phyloP scores from a whole-genome alignment of 441 rosid genomes.

The Bocquillonia castaneifolia region DNA sequence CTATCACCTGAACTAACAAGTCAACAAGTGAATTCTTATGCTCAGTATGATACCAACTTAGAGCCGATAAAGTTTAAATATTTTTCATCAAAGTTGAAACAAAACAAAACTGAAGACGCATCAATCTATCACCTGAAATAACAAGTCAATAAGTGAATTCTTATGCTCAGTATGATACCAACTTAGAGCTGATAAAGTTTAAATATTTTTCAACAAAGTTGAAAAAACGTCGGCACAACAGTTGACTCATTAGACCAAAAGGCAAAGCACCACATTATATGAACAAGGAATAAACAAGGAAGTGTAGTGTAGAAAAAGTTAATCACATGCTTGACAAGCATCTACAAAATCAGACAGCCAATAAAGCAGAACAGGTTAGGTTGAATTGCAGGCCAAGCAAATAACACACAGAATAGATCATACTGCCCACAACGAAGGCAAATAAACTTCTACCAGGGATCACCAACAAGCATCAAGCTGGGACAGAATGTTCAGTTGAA shows the following conservation, averaged over 20 bases:
- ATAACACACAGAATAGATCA: neutral
- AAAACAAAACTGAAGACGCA: constrained; percentile 3
- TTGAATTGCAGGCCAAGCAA: neutral
- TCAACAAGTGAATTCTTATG: constrained; percentile 5
- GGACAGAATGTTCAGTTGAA: neutral
- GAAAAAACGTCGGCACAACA: neutral
- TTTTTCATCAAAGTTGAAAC: too few relatives aligned
- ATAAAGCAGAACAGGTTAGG: neutral
- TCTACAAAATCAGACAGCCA: neutral
- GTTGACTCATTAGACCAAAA: neutral
- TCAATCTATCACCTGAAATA: neutral
- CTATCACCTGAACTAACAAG: neutral
- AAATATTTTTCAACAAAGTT: neutral
- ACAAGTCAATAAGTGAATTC: neutral
- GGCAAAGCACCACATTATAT: neutral
- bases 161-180: neutral
- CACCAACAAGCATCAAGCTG: neutral
- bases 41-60: neutral
- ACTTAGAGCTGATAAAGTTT: neutral
- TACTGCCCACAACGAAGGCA: neutral
- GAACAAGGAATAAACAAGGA: neutral
- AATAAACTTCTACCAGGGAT: neutral
- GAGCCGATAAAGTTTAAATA: neutral
- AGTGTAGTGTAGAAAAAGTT: neutral
- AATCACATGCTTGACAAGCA: neutral